Evolutionary conservation across 768 basidiomycete species (phyloP).

Genomic region (Pisolithus marmoratus): DNA sequence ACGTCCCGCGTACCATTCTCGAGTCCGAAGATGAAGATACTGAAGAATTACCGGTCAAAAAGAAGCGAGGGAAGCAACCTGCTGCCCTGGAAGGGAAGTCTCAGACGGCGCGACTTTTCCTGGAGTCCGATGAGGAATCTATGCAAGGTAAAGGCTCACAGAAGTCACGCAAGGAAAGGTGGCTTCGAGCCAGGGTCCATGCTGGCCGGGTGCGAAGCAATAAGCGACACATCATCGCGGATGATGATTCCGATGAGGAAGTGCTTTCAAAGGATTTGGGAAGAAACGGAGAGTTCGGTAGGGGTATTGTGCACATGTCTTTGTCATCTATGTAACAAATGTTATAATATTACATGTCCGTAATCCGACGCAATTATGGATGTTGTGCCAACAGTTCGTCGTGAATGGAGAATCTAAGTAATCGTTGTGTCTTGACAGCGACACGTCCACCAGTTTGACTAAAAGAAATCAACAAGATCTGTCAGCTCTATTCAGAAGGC

Average conservation of each 20-base stretch:
- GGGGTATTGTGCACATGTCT: not conserved
- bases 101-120: slow-evolving; percentile 42
- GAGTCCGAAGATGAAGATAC: slow-evolving; percentile 37
- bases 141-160: not conserved
- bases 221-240: slow-evolving; percentile 37
- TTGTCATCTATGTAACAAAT: not conserved
- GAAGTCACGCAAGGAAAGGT: slow-evolving; percentile 1
- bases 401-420: slow-evolving; percentile 79
- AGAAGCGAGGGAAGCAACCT: slow-evolving; percentile 8
- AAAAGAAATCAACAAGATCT: slow-evolving; percentile 1
- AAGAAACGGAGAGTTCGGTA: slow-evolving; percentile 22
- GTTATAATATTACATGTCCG: not conserved
- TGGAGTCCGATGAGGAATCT: slow-evolving; percentile 45
- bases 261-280: slow-evolving; percentile 62
- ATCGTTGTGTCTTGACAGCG: slow-evolving; percentile 82
- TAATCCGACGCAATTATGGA: slow-evolving; percentile 1
- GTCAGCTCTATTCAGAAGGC: not conserved
- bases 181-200: slow-evolving; percentile 4
- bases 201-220: slow-evolving; percentile 4
- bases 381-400: slow-evolving; percentile 45
- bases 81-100: slow-evolving; percentile 16
- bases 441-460: slow-evolving; percentile 87
- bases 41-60: slow-evolving; percentile 10
- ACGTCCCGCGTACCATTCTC: slow-evolving; percentile 27
- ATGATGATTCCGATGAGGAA: slow-evolving; percentile 70